These are phyloP conservation scores for Tricladium varicosporioides DNA, from an alignment of 2,329 filamentous ascomycete genomes.

Conservation along the genomic window DNA sequence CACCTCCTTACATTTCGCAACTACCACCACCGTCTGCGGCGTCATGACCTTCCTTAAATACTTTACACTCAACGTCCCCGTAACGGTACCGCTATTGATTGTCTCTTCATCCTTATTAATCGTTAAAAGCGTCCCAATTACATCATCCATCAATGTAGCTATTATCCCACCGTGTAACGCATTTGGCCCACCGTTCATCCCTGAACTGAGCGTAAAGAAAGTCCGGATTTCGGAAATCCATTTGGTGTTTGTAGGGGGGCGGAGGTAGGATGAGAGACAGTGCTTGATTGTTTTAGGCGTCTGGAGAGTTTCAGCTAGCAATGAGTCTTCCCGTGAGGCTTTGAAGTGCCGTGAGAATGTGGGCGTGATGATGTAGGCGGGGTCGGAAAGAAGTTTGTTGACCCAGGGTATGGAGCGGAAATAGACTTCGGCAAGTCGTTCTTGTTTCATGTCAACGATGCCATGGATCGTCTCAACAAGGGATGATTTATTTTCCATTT, in stretches of 20 bases:
- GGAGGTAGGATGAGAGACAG: slow-evolving; percentile 43
- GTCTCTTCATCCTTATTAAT: slow-evolving; percentile 21
- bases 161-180: slow-evolving; percentile 58
- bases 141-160: slow-evolving; percentile 57
- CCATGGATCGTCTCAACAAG: background rate
- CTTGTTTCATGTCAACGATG: background rate
- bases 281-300: slow-evolving; percentile 46
- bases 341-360: slow-evolving; percentile 41
- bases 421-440: slow-evolving; percentile 25
- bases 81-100: slow-evolving; percentile 37
- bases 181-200: slow-evolving; percentile 51
- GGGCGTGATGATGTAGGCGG: slow-evolving; percentile 39
- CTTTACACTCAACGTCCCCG: slow-evolving; percentile 51
- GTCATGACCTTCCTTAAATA: slow-evolving; percentile 52
- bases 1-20: slow-evolving; percentile 40
- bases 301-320: slow-evolving; percentile 53
- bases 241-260: slow-evolving; percentile 22
- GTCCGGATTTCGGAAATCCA: slow-evolving; percentile 19
- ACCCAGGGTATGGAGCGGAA: slow-evolving; percentile 49
- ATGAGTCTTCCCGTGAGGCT: slow-evolving; percentile 44
- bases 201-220: slow-evolving; percentile 43
- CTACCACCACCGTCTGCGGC: slow-evolving; percentile 45
- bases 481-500: too few species aligned
- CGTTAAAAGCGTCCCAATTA: slow-evolving; percentile 48
- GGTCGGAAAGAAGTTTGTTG: slow-evolving; percentile 40